Conservation (phyloP, 768 basidiomycete species). For the Punctularia strigosozonata region DNA sequence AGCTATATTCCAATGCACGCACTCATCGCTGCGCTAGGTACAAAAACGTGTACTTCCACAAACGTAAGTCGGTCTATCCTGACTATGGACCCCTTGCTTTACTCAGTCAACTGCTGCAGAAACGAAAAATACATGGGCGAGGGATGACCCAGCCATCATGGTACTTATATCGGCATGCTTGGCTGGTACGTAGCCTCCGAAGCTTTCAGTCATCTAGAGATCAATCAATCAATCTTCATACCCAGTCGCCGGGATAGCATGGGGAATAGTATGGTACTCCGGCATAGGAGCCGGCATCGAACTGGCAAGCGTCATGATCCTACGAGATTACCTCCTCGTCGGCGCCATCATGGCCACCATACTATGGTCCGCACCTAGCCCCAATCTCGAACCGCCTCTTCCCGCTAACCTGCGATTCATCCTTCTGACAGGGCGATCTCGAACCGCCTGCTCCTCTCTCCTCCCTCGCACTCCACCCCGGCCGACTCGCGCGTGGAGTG, state of each 20-base stretch:
- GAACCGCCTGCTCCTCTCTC: conserved; percentile 58
- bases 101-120: conserved; percentile 32
- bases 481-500: conserved; percentile 74
- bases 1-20: background rate
- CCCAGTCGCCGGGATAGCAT: conserved; percentile 70
- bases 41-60: conserved; percentile 96
- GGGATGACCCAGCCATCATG: conserved; percentile 94
- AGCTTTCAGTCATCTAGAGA: background rate
- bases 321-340: conserved; percentile 77
- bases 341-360: conserved; percentile 67
- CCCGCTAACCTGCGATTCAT: conserved; percentile 6
- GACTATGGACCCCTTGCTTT: background rate
- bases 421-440: conserved; percentile 43
- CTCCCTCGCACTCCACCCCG: conserved; percentile 59
- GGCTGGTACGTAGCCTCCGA: conserved; percentile 36
- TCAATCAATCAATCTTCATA: background rate
- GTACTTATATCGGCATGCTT: conserved; percentile 76
- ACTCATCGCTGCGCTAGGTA: conserved; percentile 38
- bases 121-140: conserved; percentile 97
- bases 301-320: conserved; percentile 70
- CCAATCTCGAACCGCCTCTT: background rate
- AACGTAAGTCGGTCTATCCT: conserved; percentile 46
- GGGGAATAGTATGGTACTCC: conserved; percentile 78
- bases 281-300: conserved; percentile 40
- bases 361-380: conserved; percentile 59